A percentile compares a stretch with the other conserved stretches of the same genome.
phyloP scores from a whole-genome alignment of 2,329 filamentous ascomycete genomes.

The Neofusicoccum umdonicola region DNA sequence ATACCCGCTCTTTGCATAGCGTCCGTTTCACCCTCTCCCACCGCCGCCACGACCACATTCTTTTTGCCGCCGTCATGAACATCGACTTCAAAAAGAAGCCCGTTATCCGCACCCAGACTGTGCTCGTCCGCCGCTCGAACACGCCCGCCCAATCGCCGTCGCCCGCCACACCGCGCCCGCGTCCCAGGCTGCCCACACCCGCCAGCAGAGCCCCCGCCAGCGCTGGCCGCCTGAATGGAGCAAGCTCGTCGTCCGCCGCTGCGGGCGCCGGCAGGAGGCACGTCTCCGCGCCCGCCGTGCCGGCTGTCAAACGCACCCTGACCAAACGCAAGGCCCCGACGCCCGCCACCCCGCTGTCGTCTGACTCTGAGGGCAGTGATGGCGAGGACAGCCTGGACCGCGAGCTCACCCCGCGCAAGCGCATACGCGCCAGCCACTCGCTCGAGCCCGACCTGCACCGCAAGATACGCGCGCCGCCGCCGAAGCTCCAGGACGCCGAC shows the following conservation, averaged over 20 bases:
- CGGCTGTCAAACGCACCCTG: slow-evolving; percentile 3
- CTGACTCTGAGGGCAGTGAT: slow-evolving; percentile 16
- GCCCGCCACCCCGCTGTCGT: slow-evolving; percentile 11
- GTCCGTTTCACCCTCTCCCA: neutral
- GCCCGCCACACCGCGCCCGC: slow-evolving; percentile 10
- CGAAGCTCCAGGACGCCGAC: slow-evolving; percentile 19
- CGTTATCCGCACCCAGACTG: slow-evolving; percentile 13
- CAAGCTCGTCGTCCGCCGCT: neutral
- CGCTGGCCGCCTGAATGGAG: slow-evolving; percentile 3
- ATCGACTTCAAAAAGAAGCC: slow-evolving; percentile 18
- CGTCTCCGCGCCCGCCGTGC: neutral
- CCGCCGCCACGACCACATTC: slow-evolving; percentile 3
- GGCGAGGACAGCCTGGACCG: slow-evolving; percentile 1
- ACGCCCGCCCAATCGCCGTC: slow-evolving; percentile 6
- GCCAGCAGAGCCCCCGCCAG: neutral
- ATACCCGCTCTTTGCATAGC: slow-evolving; percentile 12
- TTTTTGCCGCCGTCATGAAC: slow-evolving; percentile 16
- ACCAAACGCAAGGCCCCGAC: slow-evolving; percentile 17
- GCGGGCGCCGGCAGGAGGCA: neutral
- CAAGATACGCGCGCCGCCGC: slow-evolving; percentile 26
- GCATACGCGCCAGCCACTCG: slow-evolving; percentile 35
- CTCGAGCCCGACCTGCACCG: slow-evolving; percentile 36
- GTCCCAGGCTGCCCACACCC: slow-evolving; percentile 11
- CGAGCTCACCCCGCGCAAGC: slow-evolving; percentile 25
- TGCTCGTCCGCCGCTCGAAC: slow-evolving; percentile 9